Evolutionary conservation across 2,329 filamentous ascomycete species (phyloP).

Genomic region (Colletotrichum gloeosporioides): DNA sequence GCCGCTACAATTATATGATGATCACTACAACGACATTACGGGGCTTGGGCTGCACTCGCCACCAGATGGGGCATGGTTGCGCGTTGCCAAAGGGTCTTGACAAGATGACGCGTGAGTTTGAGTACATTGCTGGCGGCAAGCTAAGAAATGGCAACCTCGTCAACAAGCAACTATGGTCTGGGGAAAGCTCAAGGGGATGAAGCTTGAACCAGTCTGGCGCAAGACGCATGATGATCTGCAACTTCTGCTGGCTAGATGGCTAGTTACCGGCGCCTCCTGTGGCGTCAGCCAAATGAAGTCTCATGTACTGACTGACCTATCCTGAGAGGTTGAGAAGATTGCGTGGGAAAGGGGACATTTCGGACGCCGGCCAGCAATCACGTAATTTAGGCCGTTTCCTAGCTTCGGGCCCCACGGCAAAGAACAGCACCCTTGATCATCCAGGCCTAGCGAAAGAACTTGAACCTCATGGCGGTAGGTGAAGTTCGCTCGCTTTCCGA

Average conservation of each 20-base stretch:
- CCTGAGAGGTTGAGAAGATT: not conserved
- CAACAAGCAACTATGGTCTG: not conserved
- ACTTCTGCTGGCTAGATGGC: not conserved
- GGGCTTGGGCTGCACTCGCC: not conserved
- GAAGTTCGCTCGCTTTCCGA: not conserved
- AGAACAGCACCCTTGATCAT: not conserved
- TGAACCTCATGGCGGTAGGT: not conserved
- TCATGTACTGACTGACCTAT: not conserved
- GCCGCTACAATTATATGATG: not conserved
- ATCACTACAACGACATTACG: not conserved
- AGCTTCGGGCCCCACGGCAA: not conserved
- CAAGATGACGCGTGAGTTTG: not conserved
- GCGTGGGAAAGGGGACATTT: not conserved
- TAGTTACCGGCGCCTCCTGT: not conserved
- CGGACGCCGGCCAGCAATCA: not conserved
- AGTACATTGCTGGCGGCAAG: not conserved
- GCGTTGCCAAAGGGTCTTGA: not conserved
- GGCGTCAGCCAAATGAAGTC: not conserved
- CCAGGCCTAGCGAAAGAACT: not conserved
- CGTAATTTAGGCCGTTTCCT: not conserved
- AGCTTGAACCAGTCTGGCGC: not conserved
- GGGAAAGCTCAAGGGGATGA: not conserved
- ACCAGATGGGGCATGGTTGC: not conserved
- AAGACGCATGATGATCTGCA: not conserved
- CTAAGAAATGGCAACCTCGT: not conserved